These are phyloP conservation scores for Ceratocystis destructans DNA, from an alignment of 2,329 filamentous ascomycete genomes.

Conservation along the genomic window DNA sequence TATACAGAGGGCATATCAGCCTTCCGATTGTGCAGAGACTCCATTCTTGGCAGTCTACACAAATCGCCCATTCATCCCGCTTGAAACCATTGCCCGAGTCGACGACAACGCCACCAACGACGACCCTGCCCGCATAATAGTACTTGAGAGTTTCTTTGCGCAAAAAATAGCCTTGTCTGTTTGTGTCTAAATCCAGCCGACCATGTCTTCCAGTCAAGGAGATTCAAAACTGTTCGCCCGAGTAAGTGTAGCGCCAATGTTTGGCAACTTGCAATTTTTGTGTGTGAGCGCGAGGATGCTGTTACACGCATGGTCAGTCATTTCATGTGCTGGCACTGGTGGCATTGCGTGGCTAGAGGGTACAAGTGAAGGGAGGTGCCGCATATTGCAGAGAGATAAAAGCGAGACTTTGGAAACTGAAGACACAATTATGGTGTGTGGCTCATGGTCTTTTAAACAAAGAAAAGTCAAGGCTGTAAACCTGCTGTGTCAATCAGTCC, in stretches of 20 bases:
- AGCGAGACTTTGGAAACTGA: not conserved
- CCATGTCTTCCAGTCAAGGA: conserved; percentile 34
- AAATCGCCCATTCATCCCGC: too few species aligned
- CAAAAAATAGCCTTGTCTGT: not conserved
- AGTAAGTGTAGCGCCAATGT: conserved; percentile 42
- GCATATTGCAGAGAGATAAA: not conserved
- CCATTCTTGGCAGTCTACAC: too few species aligned
- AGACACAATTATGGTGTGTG: too few species aligned
- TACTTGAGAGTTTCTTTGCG: not conserved
- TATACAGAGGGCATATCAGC: too few species aligned
- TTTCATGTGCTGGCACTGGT: not conserved
- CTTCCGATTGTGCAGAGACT: too few species aligned
- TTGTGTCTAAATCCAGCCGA: not conserved
- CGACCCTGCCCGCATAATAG: not conserved
- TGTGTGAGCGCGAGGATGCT: not conserved
- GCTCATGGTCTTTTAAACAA: too few species aligned
- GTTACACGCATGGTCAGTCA: not conserved
- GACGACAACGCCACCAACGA: not conserved
- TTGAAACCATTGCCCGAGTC: too few species aligned
- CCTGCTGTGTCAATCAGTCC: not conserved
- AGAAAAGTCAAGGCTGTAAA: too few species aligned
- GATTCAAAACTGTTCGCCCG: conserved; percentile 99
- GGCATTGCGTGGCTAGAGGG: not conserved
- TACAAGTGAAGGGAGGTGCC: not conserved
- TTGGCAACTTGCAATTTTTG: not conserved